A percentile compares a stretch with the other conserved stretches of the same genome.
These are phyloP conservation scores for Phytophthora melonis DNA, from an alignment of 352 stramenopile species.

Conservation along the genomic window DNA sequence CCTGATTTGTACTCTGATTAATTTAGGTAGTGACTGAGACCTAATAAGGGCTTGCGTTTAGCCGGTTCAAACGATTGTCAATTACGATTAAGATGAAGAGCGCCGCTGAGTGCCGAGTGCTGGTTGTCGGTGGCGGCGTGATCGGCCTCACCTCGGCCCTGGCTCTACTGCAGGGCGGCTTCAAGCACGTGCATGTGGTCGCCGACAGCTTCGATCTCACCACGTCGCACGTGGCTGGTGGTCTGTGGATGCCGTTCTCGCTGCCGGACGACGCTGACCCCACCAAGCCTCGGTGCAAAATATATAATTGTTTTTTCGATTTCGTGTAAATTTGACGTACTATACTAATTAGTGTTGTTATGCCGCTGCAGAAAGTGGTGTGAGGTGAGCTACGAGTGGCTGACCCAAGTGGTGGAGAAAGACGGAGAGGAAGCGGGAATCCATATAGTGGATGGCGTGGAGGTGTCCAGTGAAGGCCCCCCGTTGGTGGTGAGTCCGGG, in stretches of 20 bases:
- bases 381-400: constrained; percentile 69
- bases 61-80: no score
- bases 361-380: constrained; percentile 59
- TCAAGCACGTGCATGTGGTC: constrained; percentile 54
- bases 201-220: constrained; percentile 62
- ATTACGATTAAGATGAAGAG: constrained; percentile 9
- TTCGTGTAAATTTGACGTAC: neutral
- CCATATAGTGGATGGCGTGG: constrained; percentile 58
- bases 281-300: constrained; percentile 45
- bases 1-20: no score
- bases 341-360: neutral
- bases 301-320: neutral
- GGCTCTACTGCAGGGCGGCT: constrained; percentile 66
- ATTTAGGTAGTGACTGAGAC: no score
- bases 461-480: constrained; percentile 49
- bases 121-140: constrained; percentile 75
- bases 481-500: constrained; percentile 39
- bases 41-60: no score
- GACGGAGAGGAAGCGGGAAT: constrained; percentile 62
- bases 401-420: constrained; percentile 45
- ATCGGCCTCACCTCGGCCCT: constrained; percentile 75
- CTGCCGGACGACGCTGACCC: constrained; percentile 47
- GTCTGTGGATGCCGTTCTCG: constrained; percentile 80
- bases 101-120: constrained; percentile 31
- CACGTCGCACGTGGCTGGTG: constrained; percentile 75